phyloP scores from a whole-genome alignment of 148 eudicot genomes.

The Chenopodium album region DNA sequence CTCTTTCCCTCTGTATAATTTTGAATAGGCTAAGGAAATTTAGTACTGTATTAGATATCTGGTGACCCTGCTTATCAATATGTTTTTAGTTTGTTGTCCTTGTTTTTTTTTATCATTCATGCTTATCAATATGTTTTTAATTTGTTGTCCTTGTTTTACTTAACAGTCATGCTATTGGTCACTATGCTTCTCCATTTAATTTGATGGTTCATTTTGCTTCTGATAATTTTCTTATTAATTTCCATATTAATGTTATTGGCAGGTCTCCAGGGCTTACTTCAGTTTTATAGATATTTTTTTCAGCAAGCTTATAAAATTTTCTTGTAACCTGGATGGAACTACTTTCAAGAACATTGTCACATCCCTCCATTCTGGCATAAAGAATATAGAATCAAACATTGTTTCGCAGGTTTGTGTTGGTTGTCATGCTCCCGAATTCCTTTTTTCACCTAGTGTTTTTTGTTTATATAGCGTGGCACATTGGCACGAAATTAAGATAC shows the following conservation, averaged over 20 bases:
- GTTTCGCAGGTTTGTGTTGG: slow-evolving; percentile 57
- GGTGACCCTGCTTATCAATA: background rate
- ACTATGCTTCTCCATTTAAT: background rate
- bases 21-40: background rate
- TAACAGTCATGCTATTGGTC: background rate
- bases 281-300: slow-evolving; percentile 71
- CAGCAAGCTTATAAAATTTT: slow-evolving; percentile 55
- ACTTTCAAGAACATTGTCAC: slow-evolving; percentile 67
- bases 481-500: background rate
- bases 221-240: background rate
- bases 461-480: background rate
- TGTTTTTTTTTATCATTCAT: background rate
- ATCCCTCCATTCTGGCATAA: slow-evolving; percentile 81
- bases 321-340: slow-evolving; percentile 63
- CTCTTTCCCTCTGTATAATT: background rate
- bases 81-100: too few relatives aligned
- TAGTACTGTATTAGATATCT: background rate
- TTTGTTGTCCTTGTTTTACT: background rate
- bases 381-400: slow-evolving; percentile 58
- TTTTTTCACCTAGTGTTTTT: background rate
- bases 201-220: background rate
- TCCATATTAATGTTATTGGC: slow-evolving; percentile 26
- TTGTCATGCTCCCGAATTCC: background rate
- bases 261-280: slow-evolving; percentile 80
- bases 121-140: background rate